Evolutionary conservation across 768 basidiomycete genomes (phyloP).

Genomic region (Scleroderma bovista): DNA sequence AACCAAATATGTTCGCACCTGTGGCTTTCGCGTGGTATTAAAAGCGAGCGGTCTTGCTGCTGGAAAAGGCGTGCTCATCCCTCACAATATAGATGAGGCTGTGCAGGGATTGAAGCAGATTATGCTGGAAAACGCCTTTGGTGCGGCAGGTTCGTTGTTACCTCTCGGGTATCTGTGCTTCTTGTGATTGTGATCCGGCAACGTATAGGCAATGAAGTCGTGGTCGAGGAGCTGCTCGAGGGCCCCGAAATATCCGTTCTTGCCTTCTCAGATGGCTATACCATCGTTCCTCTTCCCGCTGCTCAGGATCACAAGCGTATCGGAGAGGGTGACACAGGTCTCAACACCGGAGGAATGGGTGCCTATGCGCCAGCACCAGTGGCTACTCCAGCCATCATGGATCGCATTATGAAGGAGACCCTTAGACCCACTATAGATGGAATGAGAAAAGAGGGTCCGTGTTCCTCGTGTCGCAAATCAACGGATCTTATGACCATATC

Average conservation of each 20-base stretch:
- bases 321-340: conserved; percentile 89
- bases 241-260: conserved; percentile 95
- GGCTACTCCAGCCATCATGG: conserved; percentile 74
- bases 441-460: conserved; percentile 89
- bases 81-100: conserved; percentile 76
- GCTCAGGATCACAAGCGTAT: conserved; percentile 99
- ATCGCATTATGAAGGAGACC: conserved; percentile 63
- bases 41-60: conserved; percentile 94
- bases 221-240: conserved; percentile 84
- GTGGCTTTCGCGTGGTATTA: conserved; percentile 74
- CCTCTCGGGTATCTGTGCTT: conserved; percentile 9
- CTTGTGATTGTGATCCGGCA: conserved; percentile 1
- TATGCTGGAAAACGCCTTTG: conserved; percentile 80
- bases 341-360: conserved; percentile 98
- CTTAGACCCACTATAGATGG: conserved; percentile 91
- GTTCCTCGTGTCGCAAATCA: background rate
- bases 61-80: conserved; percentile 95
- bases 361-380: conserved; percentile 93
- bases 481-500: conserved; percentile 1
- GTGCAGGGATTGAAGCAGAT: conserved; percentile 75
- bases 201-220: conserved; percentile 71
- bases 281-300: conserved; percentile 80
- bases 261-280: conserved; percentile 95
- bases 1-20: conserved; percentile 69
- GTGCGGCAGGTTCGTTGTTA: conserved; percentile 63